Base-by-base conservation (phyloP, 495 filamentous ascomycete genomes). In the Hypoxylon lenormandii region DNA sequence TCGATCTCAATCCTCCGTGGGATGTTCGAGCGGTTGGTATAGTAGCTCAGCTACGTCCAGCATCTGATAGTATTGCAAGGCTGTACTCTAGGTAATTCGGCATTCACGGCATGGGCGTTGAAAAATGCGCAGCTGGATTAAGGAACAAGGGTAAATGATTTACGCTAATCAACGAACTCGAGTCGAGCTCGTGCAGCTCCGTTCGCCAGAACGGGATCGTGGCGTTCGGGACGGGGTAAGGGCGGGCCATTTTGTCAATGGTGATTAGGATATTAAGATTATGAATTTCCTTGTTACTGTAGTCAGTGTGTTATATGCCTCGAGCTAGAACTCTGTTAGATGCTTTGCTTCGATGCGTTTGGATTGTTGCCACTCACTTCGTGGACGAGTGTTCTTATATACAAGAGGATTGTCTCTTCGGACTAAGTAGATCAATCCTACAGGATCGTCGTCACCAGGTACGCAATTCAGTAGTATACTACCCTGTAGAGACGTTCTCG, bases 151-250 rank as follows among this genome's bases (percentile, higher is more conserved):
- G 23, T 50, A 36, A 53, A 71, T 47, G 68, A 53, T 55, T 66
- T 36, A 71, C 26, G 57, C 42, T 62, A 59, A 58, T 66, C 19
- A 58, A 51, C n/a, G 18, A 49, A 48, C 47, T 36, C 21, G 73
- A 67, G 53, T 81, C 74, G n/a, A 80, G 73, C 47, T 47, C 42
- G 61, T 81, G 78, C 4, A 70, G 66, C 43, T 81, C 72, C 3
- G 63, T 77, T 43, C 76, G 67, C 80, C 80, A 81, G 68, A 75
- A 80, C 21, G 78, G 72, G 13, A 70, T 16, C 1, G 77, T 80
- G 1, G 77, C 56, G 47, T 77, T 71, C 7, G 71, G 43, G 15
- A 77, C 76, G 16, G 79, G 76, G 46, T 59, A 72, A 10, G 65
- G 69, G 15, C 60, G 26, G 38, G 40, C 30, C 68, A 71, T 71